phyloP scores from a whole-genome alignment of 164 flowering plant genomes.

The Macadamia integrifolia region DNA sequence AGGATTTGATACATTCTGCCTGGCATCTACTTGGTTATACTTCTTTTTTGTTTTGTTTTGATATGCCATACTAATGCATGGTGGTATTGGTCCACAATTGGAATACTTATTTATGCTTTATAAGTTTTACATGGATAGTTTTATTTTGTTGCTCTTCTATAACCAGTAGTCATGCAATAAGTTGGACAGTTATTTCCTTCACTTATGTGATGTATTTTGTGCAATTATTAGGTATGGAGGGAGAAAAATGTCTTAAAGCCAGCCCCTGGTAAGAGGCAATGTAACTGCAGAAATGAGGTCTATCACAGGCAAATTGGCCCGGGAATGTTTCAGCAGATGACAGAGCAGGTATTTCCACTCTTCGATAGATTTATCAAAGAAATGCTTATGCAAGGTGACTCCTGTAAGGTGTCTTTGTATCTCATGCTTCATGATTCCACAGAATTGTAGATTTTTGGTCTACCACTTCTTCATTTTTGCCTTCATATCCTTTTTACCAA shows the following conservation, averaged over 20 bases:
- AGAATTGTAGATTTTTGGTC: background rate
- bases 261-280: conserved; percentile 93
- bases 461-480: background rate
- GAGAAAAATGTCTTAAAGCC: conserved; percentile 89
- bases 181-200: background rate
- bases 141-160: too few species aligned
- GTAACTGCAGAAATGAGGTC: conserved; percentile 98
- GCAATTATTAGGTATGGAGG: conserved; percentile 76
- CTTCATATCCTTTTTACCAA: conserved; percentile 2
- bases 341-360: conserved; percentile 67
- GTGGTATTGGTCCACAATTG: too few species aligned
- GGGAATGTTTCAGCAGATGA: conserved; percentile 99
- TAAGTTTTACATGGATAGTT: too few species aligned
- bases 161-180: too few species aligned
- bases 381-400: background rate
- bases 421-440: background rate
- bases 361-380: background rate
- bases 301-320: conserved; percentile 97
- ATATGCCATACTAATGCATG: too few species aligned
- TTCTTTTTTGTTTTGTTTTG: too few species aligned
- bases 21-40: too few species aligned
- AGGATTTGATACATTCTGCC: too few species aligned
- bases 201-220: background rate
- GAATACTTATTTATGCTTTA: too few species aligned
- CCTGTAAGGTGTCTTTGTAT: background rate